phyloP scores from a whole-genome alignment of 2,329 filamentous ascomycete species.

The Stagonosporopsis vannaccii region DNA sequence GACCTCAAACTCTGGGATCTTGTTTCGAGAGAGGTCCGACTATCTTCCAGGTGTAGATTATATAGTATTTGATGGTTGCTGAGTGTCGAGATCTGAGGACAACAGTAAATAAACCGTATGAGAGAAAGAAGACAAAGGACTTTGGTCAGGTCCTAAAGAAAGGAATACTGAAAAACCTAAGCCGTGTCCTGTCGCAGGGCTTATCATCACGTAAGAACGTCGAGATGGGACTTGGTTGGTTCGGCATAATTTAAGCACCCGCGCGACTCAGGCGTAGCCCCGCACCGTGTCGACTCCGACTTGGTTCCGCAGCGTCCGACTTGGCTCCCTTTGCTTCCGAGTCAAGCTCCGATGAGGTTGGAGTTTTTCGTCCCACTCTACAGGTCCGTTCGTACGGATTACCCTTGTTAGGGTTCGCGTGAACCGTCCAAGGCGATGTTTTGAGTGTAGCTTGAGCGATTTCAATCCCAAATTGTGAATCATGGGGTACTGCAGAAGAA shows the following conservation, averaged over 20 bases:
- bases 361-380: not conserved
- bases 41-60: too few species aligned
- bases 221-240: not conserved
- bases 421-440: not conserved
- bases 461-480: slow-evolving; percentile 5
- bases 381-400: too few species aligned
- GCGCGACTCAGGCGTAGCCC: not conserved
- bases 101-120: not conserved
- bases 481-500: slow-evolving; percentile 21
- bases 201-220: not conserved
- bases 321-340: slow-evolving; percentile 6
- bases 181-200: not conserved
- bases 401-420: not conserved
- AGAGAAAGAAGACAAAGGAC: not conserved
- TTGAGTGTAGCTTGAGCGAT: slow-evolving; percentile 13
- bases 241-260: not conserved
- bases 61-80: not conserved
- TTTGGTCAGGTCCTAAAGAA: not conserved
- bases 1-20: not conserved
- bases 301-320: slow-evolving; percentile 2
- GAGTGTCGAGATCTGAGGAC: not conserved
- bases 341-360: not conserved
- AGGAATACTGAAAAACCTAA: not conserved
- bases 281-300: slow-evolving; percentile 1
- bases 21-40: too few species aligned